Percentiles rank a stretch among this genome's conserved stretches.
phyloP scores from a whole-genome alignment of 768 basidiomycete species.

The Lentinula sp. region DNA sequence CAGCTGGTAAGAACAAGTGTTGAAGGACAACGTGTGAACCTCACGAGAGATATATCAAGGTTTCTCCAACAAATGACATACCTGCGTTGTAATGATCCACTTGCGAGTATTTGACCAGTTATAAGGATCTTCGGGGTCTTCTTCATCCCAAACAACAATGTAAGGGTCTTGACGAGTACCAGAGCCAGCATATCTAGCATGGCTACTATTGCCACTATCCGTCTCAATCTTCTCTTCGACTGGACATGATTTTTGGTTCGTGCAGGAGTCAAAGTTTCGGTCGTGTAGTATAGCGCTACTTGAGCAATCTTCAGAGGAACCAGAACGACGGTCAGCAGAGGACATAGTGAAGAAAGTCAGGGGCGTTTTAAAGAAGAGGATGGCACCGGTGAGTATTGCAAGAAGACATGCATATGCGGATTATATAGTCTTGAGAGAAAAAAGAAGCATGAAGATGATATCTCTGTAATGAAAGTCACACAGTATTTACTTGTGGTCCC shows the following conservation, averaged over 20 bases:
- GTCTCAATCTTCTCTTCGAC: conserved; percentile 1
- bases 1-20: conserved; percentile 20
- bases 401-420: not conserved
- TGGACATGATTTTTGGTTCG: not conserved
- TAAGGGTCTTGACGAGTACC: conserved; percentile 46
- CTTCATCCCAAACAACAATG: conserved; percentile 45
- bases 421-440: not conserved
- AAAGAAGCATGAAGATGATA: conserved; percentile 1
- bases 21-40: conserved; percentile 11
- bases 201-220: not conserved
- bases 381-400: not conserved
- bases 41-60: conserved; percentile 3
- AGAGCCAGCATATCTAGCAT: conserved; percentile 30
- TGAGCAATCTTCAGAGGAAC: not conserved
- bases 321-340: not conserved
- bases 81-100: conserved; percentile 44
- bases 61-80: conserved; percentile 25
- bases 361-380: not conserved
- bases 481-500: not conserved
- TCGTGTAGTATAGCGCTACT: not conserved
- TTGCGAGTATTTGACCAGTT: conserved; percentile 43
- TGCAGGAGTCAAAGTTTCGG: not conserved
- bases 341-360: not conserved
- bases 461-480: conserved; percentile 1
- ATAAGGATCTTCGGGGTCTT: conserved; percentile 50